Evolutionary conservation across 805 yeast genomes (phyloP), one percentile per base, ranked within the genome.

Genomic region (Jamesozyma jinghongensis): DNA sequence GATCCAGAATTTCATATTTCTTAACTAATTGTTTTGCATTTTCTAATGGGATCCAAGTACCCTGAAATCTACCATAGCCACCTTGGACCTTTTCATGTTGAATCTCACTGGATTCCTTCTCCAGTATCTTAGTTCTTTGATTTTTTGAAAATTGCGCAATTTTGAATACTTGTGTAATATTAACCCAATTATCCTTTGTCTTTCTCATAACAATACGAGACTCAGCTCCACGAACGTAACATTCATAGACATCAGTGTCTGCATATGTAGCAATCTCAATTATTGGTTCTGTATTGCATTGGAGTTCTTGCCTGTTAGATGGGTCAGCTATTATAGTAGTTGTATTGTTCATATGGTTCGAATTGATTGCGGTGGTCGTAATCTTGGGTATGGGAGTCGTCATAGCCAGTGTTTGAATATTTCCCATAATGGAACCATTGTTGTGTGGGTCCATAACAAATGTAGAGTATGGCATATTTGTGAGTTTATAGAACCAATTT

Each of bases 101-200:
- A 36, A 80, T 78, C 37, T 68, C 70, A 53, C 77, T 85, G 18
- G 83, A 84, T 47, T 84, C 92, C 49, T 72, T 76, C 54, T 84
- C 92, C 45, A 84, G 63, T 34, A 84, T 74, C 53, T 82, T 75
- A 2, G 92, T 83, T 59, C 94, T 65, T 53, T 79, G 81, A 2
- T 88, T 83, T 61, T 84, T 84, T 33, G 85, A 82, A 52, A 79
- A 80, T 45, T 80, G 76, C 29, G 88, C 87, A 44, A 83, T 77
- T 56, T 84, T 83, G 50, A 84, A 66, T 29, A 83, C 79, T 57
- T 84, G 94, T 0, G 94, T 84, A 18, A 87, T 86, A 56, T 84
- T 84, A 40, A 92, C 86, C 97, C 97, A 92, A 51, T 88, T 84
- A 59, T 92, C 98, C 37, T 74, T 70, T 45, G 85, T 79, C 43